Base-by-base conservation (phyloP, 805 yeast species). In the Metschnikowia similis region DNA sequence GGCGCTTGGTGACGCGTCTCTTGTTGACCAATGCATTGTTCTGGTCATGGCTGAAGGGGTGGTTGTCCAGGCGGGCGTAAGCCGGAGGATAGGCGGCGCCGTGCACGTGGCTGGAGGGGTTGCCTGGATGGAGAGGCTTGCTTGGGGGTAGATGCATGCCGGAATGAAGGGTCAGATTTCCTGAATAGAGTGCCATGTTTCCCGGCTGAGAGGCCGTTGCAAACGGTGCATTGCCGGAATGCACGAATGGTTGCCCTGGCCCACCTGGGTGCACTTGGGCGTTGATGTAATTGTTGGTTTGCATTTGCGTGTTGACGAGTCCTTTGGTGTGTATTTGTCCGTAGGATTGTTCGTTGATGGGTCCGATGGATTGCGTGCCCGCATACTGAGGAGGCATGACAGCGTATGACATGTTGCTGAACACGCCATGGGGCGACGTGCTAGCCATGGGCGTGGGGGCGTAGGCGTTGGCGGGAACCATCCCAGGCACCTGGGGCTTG, bases 1-100 rank as follows among this genome's bases (percentile, higher is more conserved):
- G 71, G 41, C 84, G 70, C 58, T 82, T 77, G 52, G 80, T 74
- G 53, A 75, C 72, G 43, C 80, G 63, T 45, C 77, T 61, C 51
- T 70, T 71, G 56, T 65, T 63, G 44, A 68, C 35, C 48, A 65
- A 54, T 27, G 71, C 69, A 40, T 66, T 64, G 49, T 66, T 67
- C 31, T 65, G 56, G 27, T 53, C 58, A 5, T 21, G 45, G 16
- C 5, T 21, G 36, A 41, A 11, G 16, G 13, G 3, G 31, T 38
- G 41, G 29, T 21, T 28, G 13, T 38, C 41, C 8, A 31, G 32
- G 31, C 32, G 8, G 8, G n/a, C 21, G 41, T 27, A 38, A 6
- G 41, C 28, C n/a, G n/a, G 41, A 17, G 2, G n/a, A 17, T 8
- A 38, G 16, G 27, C 27, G 41, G 21, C 41, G 8, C 16, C n/a